Conservation (phyloP, 1,284 basidiomycete species). For the Cerrena zonata region DNA sequence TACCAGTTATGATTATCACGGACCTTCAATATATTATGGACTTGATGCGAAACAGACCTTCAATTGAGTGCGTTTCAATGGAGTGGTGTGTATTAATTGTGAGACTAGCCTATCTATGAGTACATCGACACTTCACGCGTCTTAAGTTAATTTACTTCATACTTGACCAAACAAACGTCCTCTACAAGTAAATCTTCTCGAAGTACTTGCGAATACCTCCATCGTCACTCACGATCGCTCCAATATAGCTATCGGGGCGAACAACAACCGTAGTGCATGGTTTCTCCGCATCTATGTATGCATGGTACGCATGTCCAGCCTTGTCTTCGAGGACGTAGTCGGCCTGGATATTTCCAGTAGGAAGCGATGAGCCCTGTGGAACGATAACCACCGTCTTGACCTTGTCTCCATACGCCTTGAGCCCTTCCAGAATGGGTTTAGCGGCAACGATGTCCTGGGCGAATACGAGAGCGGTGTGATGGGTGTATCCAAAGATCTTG, state of each 20-base stretch:
- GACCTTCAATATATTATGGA: no score
- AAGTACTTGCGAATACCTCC: constrained; percentile 13
- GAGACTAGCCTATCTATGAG: no score
- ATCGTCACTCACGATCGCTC: constrained; percentile 12
- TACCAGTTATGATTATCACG: no score
- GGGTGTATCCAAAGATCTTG: constrained; percentile 11
- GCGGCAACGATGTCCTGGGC: not conserved
- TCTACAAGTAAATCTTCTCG: not conserved
- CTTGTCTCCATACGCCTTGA: not conserved
- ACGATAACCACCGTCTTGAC: constrained; percentile 11
- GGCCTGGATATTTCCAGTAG: not conserved
- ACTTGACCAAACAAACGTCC: no score
- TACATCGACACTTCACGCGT: no score
- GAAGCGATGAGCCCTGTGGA: not conserved
- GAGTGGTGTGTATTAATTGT: no score
- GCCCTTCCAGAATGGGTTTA: not conserved
- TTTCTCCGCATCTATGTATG: constrained; percentile 8
- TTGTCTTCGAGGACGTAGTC: constrained; percentile 10
- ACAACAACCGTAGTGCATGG: constrained; percentile 11
- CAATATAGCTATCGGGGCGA: constrained; percentile 20
- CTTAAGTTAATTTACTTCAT: no score
- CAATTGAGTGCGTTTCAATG: no score
- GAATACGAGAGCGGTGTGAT: constrained; percentile 22
- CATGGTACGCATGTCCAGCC: constrained; percentile 10
- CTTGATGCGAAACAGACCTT: no score